Base-by-base conservation (phyloP, 495 filamentous ascomycete genomes). In the Aspergillus ellipticus region DNA sequence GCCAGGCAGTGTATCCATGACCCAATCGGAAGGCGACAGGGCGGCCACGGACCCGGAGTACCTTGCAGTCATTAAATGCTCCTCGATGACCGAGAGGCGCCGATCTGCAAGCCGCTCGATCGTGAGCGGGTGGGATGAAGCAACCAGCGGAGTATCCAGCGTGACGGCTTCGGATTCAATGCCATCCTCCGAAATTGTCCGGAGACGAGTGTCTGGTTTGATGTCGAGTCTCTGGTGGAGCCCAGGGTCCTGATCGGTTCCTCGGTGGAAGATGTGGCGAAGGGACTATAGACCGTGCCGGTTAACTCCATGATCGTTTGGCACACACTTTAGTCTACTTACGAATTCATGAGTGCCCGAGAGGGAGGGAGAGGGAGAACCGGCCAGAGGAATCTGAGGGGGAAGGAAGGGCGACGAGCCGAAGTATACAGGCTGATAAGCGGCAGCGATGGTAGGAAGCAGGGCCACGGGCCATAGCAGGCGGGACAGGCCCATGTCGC, bases 261-360 rank as follows among this genome's bases (percentile, higher is more conserved):
- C 94, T 66, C 96, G 93, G 63, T 94, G 91, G 72, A 90, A 91
- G 51, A 97, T 85, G 71, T 97, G 94, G 58, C 89, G 86, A 56
- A 98, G 79, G 6, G 82, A 88, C 87, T 94, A 70, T n/a, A 22
- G 46, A 61, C 17, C 68, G 58, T 53, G 59, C 29, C 17, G 22
- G 22, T 37, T 11, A 20, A 1, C 28, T 48, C 0, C 24, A 29
- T n/a, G n/a, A 6, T 6, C 15, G 3, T 42, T 13, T 20, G 26
- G 24, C 7, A 39, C 5, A 6, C 21, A 29, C 20, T 3, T 11
- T 8, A 37, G 6, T 15, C 55, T 10, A 60, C 72, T 64, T 66
- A 75, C 76, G 66, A 73, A 73, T 57, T 75, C 67, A 62, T 72
- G 68, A 11, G 29, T 58, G 22, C 65, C 65, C 16, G 59, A 57